phyloP scores from a whole-genome alignment of 1,284 basidiomycete genomes.

The Ustilago crameri region DNA sequence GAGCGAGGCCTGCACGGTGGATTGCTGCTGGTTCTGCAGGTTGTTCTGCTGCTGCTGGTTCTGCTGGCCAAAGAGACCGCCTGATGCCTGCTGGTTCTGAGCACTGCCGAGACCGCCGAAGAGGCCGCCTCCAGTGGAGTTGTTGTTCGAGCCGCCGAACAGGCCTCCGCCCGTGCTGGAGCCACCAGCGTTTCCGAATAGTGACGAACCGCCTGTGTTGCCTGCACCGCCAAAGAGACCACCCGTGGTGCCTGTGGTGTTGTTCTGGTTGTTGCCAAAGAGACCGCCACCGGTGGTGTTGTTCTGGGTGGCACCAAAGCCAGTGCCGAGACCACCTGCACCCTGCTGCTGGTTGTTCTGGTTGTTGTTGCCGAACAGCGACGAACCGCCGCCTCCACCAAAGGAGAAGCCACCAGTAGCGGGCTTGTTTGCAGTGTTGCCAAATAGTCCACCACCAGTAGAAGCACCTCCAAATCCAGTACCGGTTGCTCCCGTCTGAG shows the following conservation, averaged over 20 bases:
- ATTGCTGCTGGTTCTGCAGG: constrained; percentile 61
- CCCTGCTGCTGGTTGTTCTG: constrained; percentile 42
- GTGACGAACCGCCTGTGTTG: constrained; percentile 51
- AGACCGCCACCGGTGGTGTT: constrained; percentile 49
- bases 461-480: constrained; percentile 45
- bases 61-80: constrained; percentile 44
- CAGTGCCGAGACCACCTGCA: constrained; percentile 36
- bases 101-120: constrained; percentile 55
- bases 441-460: constrained; percentile 68
- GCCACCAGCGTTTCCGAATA: constrained; percentile 62
- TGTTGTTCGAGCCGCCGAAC: constrained; percentile 70
- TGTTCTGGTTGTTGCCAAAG: constrained; percentile 61
- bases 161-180: constrained; percentile 69
- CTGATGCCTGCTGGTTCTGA: constrained; percentile 34
- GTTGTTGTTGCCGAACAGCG: constrained; percentile 52
- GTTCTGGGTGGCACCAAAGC: constrained; percentile 40
- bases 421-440: constrained; percentile 50
- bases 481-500: constrained; percentile 55
- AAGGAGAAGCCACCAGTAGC: constrained; percentile 54
- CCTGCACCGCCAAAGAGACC: constrained; percentile 55
- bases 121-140: constrained; percentile 42
- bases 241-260: constrained; percentile 31
- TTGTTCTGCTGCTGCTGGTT: constrained; percentile 52
- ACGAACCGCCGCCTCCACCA: constrained; percentile 61
- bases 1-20: constrained; percentile 72